These are phyloP conservation scores for Dryadomyces quercivorus DNA, from an alignment of 2,329 filamentous ascomycete species.

Conservation along the genomic window DNA sequence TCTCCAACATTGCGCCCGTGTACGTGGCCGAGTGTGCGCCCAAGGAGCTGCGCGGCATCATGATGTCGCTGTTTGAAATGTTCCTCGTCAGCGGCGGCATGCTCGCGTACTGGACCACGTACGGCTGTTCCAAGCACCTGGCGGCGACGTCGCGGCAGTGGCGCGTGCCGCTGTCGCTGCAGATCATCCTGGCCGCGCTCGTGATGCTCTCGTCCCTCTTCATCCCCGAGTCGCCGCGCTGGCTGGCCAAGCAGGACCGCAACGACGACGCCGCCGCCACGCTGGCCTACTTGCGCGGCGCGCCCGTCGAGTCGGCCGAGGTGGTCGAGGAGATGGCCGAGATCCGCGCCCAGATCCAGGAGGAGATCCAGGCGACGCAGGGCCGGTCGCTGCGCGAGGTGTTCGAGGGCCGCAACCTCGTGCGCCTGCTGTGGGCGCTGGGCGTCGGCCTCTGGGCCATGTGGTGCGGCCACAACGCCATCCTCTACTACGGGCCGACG, in stretches of 20 bases:
- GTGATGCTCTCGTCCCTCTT: conserved; percentile 49
- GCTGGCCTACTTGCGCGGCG: conserved; percentile 52
- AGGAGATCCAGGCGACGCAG: not conserved
- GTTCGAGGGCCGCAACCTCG: not conserved
- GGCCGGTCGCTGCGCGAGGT: conserved; percentile 16
- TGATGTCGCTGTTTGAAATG: conserved; percentile 31
- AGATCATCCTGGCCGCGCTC: conserved; percentile 54
- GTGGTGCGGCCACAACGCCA: conserved; percentile 62
- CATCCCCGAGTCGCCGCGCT: conserved; percentile 62
- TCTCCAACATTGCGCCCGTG: conserved; percentile 30
- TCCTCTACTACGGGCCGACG: conserved; percentile 51
- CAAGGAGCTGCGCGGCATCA: conserved; percentile 29
- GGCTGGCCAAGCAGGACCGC: conserved; percentile 61
- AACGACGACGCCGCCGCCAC: conserved; percentile 52
- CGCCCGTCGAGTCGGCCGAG: conserved; percentile 41
- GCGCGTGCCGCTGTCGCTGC: conserved; percentile 36
- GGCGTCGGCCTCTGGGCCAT: conserved; percentile 30
- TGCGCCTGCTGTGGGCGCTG: not conserved
- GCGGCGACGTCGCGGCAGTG: conserved; percentile 27
- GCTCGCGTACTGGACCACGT: conserved; percentile 29
- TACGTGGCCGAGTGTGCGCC: conserved; percentile 33
- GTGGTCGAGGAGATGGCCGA: conserved; percentile 47
- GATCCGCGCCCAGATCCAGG: conserved; percentile 37
- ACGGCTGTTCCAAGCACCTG: conserved; percentile 27
- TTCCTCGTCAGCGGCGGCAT: conserved; percentile 31